Evolutionary conservation across 2,329 filamentous ascomycete species (phyloP).

Genomic region (Colletotrichum brevisporum): DNA sequence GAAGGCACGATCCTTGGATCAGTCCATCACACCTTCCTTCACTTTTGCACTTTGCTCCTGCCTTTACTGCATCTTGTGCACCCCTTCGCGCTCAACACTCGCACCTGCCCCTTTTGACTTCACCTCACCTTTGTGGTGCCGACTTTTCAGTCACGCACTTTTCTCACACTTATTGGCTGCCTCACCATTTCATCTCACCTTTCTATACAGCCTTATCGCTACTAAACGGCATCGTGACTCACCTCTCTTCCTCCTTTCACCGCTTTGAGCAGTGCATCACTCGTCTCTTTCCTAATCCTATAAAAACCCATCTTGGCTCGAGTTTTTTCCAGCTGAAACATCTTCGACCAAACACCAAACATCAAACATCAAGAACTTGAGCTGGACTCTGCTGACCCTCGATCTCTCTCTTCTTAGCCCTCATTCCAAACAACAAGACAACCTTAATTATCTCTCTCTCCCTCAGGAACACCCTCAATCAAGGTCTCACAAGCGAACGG

Average conservation of each 20-base stretch:
- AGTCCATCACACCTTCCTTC: no score
- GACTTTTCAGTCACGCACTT: not conserved
- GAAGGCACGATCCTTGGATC: no score
- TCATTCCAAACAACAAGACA: constrained; percentile 39
- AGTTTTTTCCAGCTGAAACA: not conserved
- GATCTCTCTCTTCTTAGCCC: constrained; percentile 22
- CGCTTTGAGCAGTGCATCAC: not conserved
- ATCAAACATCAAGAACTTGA: constrained; percentile 2
- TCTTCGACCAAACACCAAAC: constrained; percentile 5
- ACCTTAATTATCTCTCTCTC: constrained; percentile 35
- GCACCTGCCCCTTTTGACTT: not conserved
- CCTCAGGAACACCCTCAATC: constrained; percentile 41
- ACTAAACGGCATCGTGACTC: constrained; percentile 5
- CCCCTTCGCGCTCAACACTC: no score
- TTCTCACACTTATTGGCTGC: not conserved
- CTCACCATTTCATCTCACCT: constrained; percentile 1
- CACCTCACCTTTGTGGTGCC: not conserved
- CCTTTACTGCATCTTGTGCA: no score
- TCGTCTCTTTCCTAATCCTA: not conserved
- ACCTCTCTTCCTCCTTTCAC: constrained; percentile 4
- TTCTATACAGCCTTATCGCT: no score
- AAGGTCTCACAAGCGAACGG: constrained; percentile 62
- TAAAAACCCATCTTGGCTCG: constrained; percentile 3
- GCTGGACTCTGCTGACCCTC: constrained; percentile 31
- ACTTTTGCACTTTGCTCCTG: no score